phyloP scores from a whole-genome alignment of 2,329 filamentous ascomycete genomes.

The Rutstroemia sp. region DNA sequence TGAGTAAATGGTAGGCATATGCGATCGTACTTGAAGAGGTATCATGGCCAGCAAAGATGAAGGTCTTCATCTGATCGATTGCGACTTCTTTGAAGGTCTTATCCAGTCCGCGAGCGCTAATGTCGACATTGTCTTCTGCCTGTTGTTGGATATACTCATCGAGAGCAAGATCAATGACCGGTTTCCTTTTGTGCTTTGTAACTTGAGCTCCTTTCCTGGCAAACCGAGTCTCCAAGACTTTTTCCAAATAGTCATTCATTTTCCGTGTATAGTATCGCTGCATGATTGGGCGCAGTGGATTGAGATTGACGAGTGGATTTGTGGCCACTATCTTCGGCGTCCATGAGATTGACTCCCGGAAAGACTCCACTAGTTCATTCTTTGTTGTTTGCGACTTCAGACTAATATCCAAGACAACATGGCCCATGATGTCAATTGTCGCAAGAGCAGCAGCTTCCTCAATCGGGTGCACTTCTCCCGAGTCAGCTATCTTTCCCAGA shows the following conservation, averaged over 20 bases:
- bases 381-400: conserved; percentile 15
- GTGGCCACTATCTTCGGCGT: conserved; percentile 14
- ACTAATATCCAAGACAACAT: conserved; percentile 11
- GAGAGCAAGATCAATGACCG: conserved; percentile 19
- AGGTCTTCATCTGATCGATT: conserved; percentile 15
- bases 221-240: conserved; percentile 19
- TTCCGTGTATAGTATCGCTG: conserved; percentile 17
- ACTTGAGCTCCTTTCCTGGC: conserved; percentile 4
- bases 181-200: conserved; percentile 8
- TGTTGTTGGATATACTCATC: conserved; percentile 17
- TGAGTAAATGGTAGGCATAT: conserved; percentile 18
- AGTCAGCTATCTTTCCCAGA: conserved; percentile 14
- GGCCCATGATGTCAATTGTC: conserved; percentile 22
- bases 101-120: conserved; percentile 11
- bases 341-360: conserved; percentile 18
- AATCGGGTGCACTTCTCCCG: conserved; percentile 16
- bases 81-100: conserved; percentile 15
- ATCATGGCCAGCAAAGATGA: conserved; percentile 22
- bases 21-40: conserved; percentile 19
- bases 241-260: conserved; percentile 20
- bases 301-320: conserved; percentile 9
- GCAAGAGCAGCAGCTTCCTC: conserved; percentile 15
- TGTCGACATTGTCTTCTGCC: conserved; percentile 5
- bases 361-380: conserved; percentile 16
- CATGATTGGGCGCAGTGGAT: conserved; percentile 16